phyloP scores from a whole-genome alignment of 2,329 filamentous ascomycete genomes.

The Hypocreales sp. region DNA sequence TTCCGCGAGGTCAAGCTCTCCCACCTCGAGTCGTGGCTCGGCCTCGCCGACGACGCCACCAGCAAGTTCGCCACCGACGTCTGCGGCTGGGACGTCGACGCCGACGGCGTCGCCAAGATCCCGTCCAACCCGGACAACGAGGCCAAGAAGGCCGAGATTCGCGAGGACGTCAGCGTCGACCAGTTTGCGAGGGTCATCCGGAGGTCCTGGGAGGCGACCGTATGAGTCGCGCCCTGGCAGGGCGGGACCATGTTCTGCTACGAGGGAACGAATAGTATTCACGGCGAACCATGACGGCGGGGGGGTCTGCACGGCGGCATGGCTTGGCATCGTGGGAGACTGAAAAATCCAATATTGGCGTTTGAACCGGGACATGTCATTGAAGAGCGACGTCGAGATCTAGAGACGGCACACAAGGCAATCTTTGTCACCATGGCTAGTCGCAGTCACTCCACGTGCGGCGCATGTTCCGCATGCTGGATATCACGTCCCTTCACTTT shows the following conservation, averaged over 20 bases:
- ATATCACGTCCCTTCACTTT: too few species aligned
- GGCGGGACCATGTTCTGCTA: too few species aligned
- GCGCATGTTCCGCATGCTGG: too few species aligned
- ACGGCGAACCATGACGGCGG: conserved; percentile 13
- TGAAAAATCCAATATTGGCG: conserved; percentile 15
- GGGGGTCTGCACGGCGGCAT: conserved; percentile 14
- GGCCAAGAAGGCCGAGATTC: conserved; percentile 86
- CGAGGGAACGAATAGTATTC: not conserved
- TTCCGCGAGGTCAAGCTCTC: conserved; percentile 57
- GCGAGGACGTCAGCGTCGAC: conserved; percentile 87
- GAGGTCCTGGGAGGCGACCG: conserved; percentile 65
- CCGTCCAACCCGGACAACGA: conserved; percentile 95
- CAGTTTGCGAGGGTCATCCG: conserved; percentile 70
- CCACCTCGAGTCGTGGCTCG: conserved; percentile 62
- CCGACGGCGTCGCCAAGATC: conserved; percentile 51
- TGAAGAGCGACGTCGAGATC: too few species aligned
- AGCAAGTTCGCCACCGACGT: conserved; percentile 72
- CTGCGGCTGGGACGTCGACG: conserved; percentile 71
- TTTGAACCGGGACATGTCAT: conserved; percentile 21
- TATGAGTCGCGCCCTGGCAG: too few species aligned
- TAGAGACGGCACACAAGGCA: too few species aligned
- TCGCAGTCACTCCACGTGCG: too few species aligned
- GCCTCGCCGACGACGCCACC: conserved; percentile 50
- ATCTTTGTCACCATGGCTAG: too few species aligned
- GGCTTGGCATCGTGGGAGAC: conserved; percentile 10